Evolutionary conservation across 108 stramenopile genomes (phyloP).

Genomic region (Cylindrotheca closterium): DNA sequence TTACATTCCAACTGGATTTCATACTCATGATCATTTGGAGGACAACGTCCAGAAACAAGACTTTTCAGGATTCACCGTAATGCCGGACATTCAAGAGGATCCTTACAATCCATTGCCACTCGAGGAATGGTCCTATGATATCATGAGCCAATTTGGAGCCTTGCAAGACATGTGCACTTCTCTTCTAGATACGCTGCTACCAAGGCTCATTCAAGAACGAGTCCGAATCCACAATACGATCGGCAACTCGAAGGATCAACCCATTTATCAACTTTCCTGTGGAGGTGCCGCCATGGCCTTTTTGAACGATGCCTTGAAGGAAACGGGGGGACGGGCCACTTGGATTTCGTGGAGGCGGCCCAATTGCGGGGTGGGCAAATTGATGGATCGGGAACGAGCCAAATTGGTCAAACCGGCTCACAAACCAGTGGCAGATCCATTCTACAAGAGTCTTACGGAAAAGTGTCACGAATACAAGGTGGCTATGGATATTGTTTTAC

Average conservation of each 20-base stretch:
- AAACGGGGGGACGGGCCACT: conserved; percentile 75
- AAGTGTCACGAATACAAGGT: conserved; percentile 50
- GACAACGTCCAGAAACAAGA: too few species aligned
- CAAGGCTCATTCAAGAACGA: conserved; percentile 7
- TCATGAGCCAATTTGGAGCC: conserved; percentile 17
- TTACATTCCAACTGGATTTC: conserved; percentile 17
- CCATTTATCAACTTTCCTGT: conserved; percentile 28
- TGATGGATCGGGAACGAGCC: conserved; percentile 53
- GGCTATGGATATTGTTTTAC: conserved; percentile 66
- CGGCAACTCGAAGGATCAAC: conserved; percentile 3
- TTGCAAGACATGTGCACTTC: conserved; percentile 23
- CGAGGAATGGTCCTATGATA: conserved; percentile 51
- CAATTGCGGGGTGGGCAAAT: conserved; percentile 66
- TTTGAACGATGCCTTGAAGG: conserved; percentile 61
- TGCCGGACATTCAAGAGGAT: conserved; percentile 74
- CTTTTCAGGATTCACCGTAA: conserved; percentile 50
- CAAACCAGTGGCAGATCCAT: conserved; percentile 21
- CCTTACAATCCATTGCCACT: conserved; percentile 75
- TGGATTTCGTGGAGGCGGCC: conserved; percentile 68
- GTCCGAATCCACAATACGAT: conserved; percentile 8
- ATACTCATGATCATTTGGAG: conserved; percentile 8
- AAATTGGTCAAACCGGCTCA: neutral
- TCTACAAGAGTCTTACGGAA: conserved; percentile 57
- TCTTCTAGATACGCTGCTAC: conserved; percentile 24
- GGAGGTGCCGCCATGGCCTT: conserved; percentile 82